Percentiles rank a stretch among this genome's conserved stretches.
Evolutionary conservation across 2,329 filamentous ascomycete genomes (phyloP).

Genomic region (Hawksworthiomyces lignivorus): DNA sequence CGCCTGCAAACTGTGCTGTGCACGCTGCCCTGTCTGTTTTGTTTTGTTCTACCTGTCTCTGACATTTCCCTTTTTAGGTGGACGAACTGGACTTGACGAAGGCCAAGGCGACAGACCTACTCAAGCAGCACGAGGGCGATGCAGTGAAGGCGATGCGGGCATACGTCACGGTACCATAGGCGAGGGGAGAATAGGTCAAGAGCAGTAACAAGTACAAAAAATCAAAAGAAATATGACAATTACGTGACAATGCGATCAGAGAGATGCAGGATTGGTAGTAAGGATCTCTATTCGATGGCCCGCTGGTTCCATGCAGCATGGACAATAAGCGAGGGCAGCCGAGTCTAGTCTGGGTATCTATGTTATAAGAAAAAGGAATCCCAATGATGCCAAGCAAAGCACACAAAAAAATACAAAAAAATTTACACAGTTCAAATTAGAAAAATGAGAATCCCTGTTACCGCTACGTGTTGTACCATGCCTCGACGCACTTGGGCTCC

Average conservation of each 20-base stretch:
- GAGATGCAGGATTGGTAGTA: too few relatives aligned
- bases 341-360: too few relatives aligned
- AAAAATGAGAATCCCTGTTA: background rate
- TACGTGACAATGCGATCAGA: too few relatives aligned
- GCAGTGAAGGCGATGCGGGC: constrained; percentile 59
- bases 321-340: too few relatives aligned
- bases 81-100: constrained; percentile 67
- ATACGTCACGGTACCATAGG: constrained; percentile 28
- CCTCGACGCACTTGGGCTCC: constrained; percentile 21
- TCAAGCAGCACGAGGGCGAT: constrained; percentile 65
- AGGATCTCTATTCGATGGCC: too few relatives aligned
- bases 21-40: background rate
- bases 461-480: constrained; percentile 11
- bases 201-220: too few relatives aligned
- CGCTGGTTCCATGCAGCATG: too few relatives aligned
- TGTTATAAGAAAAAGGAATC: background rate
- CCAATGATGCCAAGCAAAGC: background rate
- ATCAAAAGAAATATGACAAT: too few relatives aligned
- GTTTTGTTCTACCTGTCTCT: constrained; percentile 1
- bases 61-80: constrained; percentile 33
- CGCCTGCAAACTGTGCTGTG: too few relatives aligned
- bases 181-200: too few relatives aligned
- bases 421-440: background rate
- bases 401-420: too few relatives aligned
- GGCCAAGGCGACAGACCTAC: constrained; percentile 63